Conservation (phyloP, 768 basidiomycete species). For the Termitomyces sp. region DNA sequence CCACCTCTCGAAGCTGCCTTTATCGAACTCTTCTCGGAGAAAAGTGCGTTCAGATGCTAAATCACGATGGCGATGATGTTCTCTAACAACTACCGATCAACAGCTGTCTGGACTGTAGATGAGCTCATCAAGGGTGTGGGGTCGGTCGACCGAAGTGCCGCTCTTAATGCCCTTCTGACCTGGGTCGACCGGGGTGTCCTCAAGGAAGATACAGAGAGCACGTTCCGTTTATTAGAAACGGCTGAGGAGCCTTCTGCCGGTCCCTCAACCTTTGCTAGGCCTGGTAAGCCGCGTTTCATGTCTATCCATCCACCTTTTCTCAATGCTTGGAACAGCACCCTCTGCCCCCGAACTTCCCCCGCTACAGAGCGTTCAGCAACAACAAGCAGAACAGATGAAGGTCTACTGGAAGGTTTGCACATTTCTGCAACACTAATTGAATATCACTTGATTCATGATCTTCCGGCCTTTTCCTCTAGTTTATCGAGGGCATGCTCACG, state of each 20-base stretch:
- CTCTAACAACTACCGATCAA: background rate
- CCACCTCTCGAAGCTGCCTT: slow-evolving; percentile 89
- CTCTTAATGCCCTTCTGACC: slow-evolving; percentile 71
- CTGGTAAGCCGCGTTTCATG: slow-evolving; percentile 1
- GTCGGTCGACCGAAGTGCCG: slow-evolving; percentile 56
- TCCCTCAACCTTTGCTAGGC: slow-evolving; percentile 11
- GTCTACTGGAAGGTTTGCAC: slow-evolving; percentile 79
- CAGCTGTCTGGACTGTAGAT: slow-evolving; percentile 69
- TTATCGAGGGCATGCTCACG: slow-evolving; percentile 89
- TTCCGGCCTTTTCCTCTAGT: slow-evolving; percentile 40
- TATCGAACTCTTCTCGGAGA: slow-evolving; percentile 78
- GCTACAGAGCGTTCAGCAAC: slow-evolving; percentile 58
- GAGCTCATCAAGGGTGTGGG: slow-evolving; percentile 66
- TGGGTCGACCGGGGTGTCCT: slow-evolving; percentile 86
- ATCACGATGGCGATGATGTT: background rate
- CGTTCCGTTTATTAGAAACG: slow-evolving; percentile 63
- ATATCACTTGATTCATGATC: background rate
- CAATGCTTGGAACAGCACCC: slow-evolving; percentile 15
- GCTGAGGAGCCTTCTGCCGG: slow-evolving; percentile 41
- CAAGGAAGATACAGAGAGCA: slow-evolving; percentile 58
- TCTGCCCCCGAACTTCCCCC: slow-evolving; percentile 41
- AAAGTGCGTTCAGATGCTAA: slow-evolving; percentile 36
- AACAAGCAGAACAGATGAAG: slow-evolving; percentile 81
- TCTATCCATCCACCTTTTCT: background rate
- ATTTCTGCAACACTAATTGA: background rate